Percentiles rank a stretch among this genome's conserved stretches.
phyloP scores from a whole-genome alignment of 352 stramenopile genomes.

The Pythium aquatile region DNA sequence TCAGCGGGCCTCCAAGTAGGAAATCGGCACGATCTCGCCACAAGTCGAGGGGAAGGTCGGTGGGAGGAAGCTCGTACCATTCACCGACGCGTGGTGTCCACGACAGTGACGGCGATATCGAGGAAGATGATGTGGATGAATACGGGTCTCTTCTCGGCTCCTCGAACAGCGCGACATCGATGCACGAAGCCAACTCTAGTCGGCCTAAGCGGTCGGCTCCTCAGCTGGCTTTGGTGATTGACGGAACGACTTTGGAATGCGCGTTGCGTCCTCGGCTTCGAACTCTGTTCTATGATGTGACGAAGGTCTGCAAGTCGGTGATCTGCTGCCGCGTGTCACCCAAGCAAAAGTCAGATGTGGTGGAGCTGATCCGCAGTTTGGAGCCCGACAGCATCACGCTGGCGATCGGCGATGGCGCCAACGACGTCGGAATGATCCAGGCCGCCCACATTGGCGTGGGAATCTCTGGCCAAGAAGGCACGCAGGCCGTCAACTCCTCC shows the following conservation, averaged over 20 bases:
- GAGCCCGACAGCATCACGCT: slow-evolving; percentile 82
- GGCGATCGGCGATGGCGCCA: slow-evolving; percentile 94
- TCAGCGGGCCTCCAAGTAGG: background rate
- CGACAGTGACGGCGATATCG: slow-evolving; percentile 33
- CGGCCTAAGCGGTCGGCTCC: background rate
- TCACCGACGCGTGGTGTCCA: background rate
- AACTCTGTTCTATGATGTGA: slow-evolving; percentile 66
- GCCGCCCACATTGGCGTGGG: slow-evolving; percentile 90
- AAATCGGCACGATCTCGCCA: background rate
- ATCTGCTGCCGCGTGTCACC: slow-evolving; percentile 89
- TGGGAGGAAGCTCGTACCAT: background rate
- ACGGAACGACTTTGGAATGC: slow-evolving; percentile 88
- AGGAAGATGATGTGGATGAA: slow-evolving; percentile 17
- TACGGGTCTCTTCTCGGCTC: slow-evolving; percentile 14
- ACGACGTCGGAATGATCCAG: slow-evolving; percentile 97
- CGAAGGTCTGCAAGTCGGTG: slow-evolving; percentile 69
- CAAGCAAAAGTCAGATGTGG: slow-evolving; percentile 86
- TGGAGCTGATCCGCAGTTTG: slow-evolving; percentile 71
- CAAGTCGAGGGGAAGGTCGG: slow-evolving; percentile 6
- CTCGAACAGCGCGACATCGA: background rate
- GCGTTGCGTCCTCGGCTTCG: slow-evolving; percentile 51
- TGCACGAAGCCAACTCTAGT: background rate
- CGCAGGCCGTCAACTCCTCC: slow-evolving; percentile 91
- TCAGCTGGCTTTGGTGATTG: slow-evolving; percentile 88
- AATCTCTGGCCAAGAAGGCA: slow-evolving; percentile 91